Percentiles rank a stretch among this genome's conserved stretches.
These are phyloP conservation scores for Dryas drummondii DNA, from an alignment of 306 rosid genomes.

Conservation along the genomic window DNA sequence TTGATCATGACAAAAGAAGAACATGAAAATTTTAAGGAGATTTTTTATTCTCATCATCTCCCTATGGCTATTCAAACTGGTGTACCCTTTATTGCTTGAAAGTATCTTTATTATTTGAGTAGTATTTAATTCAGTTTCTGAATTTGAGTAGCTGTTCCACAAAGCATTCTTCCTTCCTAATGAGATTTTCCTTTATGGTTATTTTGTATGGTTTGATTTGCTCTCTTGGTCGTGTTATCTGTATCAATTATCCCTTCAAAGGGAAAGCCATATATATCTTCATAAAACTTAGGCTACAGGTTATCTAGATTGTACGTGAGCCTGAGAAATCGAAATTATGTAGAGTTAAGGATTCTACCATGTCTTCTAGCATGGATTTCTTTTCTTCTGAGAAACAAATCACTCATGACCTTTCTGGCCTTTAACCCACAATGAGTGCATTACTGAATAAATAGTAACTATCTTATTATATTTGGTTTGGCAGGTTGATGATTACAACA, in stretches of 20 bases:
- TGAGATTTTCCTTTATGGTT: neutral
- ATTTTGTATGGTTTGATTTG: neutral
- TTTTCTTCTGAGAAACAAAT: neutral
- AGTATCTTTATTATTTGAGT: neutral
- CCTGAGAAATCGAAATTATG: neutral
- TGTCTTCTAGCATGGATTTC: neutral
- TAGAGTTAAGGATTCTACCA: neutral
- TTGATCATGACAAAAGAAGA: neutral
- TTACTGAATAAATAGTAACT: neutral
- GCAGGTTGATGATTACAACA: slow-evolving; percentile 64
- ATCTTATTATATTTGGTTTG: slow-evolving; percentile 6
- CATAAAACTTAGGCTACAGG: neutral
- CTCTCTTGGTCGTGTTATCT: neutral
- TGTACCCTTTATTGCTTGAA: neutral
- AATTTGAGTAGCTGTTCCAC: neutral
- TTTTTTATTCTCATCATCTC: neutral
- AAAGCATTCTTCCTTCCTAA: neutral
- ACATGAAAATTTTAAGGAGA: neutral
- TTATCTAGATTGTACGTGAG: neutral
- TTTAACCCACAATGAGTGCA: neutral
- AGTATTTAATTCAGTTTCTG: neutral
- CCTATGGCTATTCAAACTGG: neutral
- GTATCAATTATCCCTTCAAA: neutral
- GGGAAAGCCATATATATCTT: neutral
- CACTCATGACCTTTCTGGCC: neutral